Conservation (phyloP, 2,329 filamentous ascomycete species). For the Trichoderma breve region DNA sequence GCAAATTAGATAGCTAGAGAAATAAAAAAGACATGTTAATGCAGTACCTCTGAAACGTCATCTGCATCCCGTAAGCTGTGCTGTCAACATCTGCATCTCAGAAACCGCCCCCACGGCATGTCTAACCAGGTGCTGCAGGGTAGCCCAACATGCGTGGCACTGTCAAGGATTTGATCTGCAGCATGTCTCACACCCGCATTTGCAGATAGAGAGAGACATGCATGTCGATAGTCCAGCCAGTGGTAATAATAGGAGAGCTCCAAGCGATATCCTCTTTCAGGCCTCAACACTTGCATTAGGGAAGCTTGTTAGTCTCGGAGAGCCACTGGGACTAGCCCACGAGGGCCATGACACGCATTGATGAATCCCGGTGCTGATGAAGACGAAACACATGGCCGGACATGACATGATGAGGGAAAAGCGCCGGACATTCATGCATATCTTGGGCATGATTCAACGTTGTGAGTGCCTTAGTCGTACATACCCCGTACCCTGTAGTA, state of each 20-base stretch:
- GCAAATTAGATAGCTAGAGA: background rate
- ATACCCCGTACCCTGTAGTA: background rate
- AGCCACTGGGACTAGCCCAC: conserved; percentile 7
- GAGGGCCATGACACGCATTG: background rate
- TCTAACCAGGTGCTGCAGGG: background rate
- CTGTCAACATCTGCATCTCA: background rate
- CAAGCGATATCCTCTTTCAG: background rate
- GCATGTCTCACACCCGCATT: background rate
- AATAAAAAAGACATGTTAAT: background rate
- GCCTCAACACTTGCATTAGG: conserved; percentile 16
- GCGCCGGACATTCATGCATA: conserved; percentile 17
- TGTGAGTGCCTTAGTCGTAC: background rate
- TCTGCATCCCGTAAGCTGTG: background rate
- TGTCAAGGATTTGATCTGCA: background rate
- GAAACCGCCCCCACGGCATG: background rate
- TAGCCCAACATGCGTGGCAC: conserved; percentile 16
- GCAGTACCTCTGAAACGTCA: background rate
- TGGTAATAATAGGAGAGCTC: background rate
- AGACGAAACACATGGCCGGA: background rate
- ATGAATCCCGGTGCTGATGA: background rate
- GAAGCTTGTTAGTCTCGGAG: background rate
- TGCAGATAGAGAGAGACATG: background rate
- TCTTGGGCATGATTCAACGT: conserved; percentile 1
- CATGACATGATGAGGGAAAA: conserved; percentile 3
- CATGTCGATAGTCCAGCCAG: background rate